phyloP scores from a whole-genome alignment of 345 rosid species.

The Eutrema japonicum region DNA sequence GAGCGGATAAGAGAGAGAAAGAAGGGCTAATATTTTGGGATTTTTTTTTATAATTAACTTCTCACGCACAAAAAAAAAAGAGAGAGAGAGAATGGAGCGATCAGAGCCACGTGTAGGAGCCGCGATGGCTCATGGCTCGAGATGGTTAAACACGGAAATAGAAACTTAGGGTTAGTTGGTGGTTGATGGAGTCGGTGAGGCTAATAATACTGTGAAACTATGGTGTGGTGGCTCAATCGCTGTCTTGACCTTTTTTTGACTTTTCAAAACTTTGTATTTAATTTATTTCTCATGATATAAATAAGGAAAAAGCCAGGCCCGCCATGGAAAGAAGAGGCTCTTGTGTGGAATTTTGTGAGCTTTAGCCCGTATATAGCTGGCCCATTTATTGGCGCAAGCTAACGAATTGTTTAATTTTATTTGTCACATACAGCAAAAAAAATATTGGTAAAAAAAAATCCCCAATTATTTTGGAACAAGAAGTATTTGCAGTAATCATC shows the following conservation, averaged over 20 bases:
- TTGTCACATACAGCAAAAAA: no score
- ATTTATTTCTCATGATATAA: not conserved
- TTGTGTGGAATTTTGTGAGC: not conserved
- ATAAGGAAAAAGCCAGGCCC: not conserved
- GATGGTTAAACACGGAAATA: constrained; percentile 23
- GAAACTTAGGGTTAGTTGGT: constrained; percentile 32
- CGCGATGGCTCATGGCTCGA: constrained; percentile 40
- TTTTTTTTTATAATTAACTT: constrained; percentile 2
- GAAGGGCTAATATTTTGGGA: constrained; percentile 14
- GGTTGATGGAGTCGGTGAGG: constrained; percentile 28
- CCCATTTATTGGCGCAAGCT: not conserved
- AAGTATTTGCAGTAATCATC: no score
- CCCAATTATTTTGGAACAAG: no score
- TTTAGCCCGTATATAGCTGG: not conserved
- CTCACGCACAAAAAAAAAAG: not conserved
- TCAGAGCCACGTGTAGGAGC: constrained; percentile 35
- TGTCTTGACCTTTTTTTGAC: not conserved
- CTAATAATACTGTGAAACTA: not conserved
- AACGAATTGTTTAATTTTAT: not conserved
- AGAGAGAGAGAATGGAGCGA: not conserved
- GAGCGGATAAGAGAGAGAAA: constrained; percentile 48
- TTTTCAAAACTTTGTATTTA: not conserved
- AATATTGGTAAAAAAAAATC: no score
- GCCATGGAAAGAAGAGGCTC: not conserved
- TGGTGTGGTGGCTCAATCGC: constrained; percentile 23